Conservation (phyloP, 208 protist species). For the Crithidia fasciculata region DNA sequence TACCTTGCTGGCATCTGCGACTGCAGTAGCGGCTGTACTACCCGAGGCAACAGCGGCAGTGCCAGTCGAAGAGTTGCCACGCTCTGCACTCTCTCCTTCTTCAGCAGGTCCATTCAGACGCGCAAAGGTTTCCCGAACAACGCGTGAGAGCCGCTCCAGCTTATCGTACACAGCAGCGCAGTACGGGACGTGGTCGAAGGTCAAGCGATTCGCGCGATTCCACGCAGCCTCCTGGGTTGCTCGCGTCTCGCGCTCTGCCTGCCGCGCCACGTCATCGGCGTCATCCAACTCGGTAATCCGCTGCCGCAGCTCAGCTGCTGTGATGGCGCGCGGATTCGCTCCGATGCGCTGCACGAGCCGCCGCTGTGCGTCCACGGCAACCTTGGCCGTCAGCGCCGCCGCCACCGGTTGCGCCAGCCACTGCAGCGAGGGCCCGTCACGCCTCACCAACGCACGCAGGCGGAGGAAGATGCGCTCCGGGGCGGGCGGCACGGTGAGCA, state of each 20-base stretch:
- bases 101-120: slow-evolving; percentile 11
- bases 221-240: slow-evolving; percentile 39
- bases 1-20: too few species aligned
- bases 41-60: too few species aligned
- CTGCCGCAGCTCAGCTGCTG: slow-evolving; percentile 42
- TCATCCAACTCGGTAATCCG: slow-evolving; percentile 35
- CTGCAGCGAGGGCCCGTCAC: slow-evolving; percentile 30
- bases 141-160: slow-evolving; percentile 47
- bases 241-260: slow-evolving; percentile 20
- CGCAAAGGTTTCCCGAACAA: slow-evolving; percentile 44
- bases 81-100: background rate
- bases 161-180: slow-evolving; percentile 68
- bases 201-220: slow-evolving; percentile 44
- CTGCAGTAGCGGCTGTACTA: too few species aligned
- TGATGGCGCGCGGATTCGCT: slow-evolving; percentile 40
- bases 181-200: slow-evolving; percentile 67
- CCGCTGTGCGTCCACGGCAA: slow-evolving; percentile 43
- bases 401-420: slow-evolving; percentile 36
- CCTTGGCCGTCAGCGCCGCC: slow-evolving; percentile 49
- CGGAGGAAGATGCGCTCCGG: slow-evolving; percentile 65
- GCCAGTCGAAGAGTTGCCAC: background rate
- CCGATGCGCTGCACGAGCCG: slow-evolving; percentile 50
- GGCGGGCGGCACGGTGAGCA: slow-evolving; percentile 81
- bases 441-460: slow-evolving; percentile 55
- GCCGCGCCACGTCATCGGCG: slow-evolving; percentile 17